Percentiles rank a stretch among this genome's conserved stretches.
Evolutionary conservation across 2,329 filamentous ascomycete genomes (phyloP).

Genomic region (Trichothecium sympodiale): DNA sequence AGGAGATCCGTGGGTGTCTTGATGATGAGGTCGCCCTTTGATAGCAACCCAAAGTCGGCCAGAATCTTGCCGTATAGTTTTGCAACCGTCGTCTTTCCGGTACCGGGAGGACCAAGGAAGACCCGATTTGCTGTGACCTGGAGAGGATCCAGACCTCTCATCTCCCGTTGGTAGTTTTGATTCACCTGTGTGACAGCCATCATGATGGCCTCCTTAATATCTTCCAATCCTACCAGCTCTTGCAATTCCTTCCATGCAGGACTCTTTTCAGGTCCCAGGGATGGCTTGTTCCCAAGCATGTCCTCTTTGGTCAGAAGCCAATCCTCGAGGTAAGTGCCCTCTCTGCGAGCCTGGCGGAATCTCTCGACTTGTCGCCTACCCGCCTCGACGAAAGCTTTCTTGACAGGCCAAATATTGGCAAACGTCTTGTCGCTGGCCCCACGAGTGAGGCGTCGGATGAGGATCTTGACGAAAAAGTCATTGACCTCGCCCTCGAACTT

Average conservation of each 20-base stretch:
- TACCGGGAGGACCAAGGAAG: conserved; percentile 51
- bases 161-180: conserved; percentile 44
- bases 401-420: conserved; percentile 5
- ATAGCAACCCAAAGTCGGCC: conserved; percentile 45
- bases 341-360: conserved; percentile 3
- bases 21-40: conserved; percentile 46
- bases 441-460: conserved; percentile 38
- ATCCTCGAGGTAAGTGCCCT: conserved; percentile 28
- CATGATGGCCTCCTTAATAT: conserved; percentile 41
- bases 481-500: conserved; percentile 3
- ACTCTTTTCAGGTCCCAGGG: conserved; percentile 30
- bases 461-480: conserved; percentile 3
- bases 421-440: conserved; percentile 18
- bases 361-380: conserved; percentile 3
- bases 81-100: conserved; percentile 53
- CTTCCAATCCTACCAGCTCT: conserved; percentile 37
- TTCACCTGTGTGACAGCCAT: conserved; percentile 37
- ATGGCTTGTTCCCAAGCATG: conserved; percentile 45
- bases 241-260: conserved; percentile 41
- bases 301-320: conserved; percentile 41
- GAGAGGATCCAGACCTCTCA: conserved; percentile 37
- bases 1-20: conserved; percentile 52
- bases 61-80: conserved; percentile 52
- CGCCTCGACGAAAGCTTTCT: conserved; percentile 4
- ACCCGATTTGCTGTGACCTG: conserved; percentile 43